Base-by-base conservation (phyloP, 495 filamentous ascomycete genomes). In the Penicillium verhagenii region DNA sequence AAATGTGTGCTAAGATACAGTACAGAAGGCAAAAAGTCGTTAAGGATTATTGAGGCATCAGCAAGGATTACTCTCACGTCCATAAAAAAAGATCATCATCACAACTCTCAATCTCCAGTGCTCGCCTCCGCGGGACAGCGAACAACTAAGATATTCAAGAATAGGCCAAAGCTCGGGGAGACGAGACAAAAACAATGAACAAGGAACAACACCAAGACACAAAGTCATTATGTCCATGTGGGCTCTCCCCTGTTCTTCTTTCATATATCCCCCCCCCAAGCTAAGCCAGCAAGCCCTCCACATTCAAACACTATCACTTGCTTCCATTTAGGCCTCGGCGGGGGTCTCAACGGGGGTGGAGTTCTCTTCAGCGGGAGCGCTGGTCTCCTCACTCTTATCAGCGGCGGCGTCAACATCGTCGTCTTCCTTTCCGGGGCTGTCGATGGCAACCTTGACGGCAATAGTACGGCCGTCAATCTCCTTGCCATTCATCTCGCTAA, bases 381-480 rank as follows among this genome's bases (percentile, higher is more conserved):
- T 64, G 42, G 67, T 61, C 61, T 79, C 71, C 43, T 76, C 74
- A 46, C 69, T 66, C 60, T 77, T 71, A 54, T 76, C 79, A 48
- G 78, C 76, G 47, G 80, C 77, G 67, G 89, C 85, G 61, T 91
- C 82, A 69, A 90, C 86, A 59, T 94, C 88, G 53, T 97, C 87
- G 53, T 97, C 94, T 66, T 96, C 93, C 85, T 97, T 98, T 74
- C 94, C 92, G 56, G 94, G 94, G 83, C 92, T 96, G 76, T 98
- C 94, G 65, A 98, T 97, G 70, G 94, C 94, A 61, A 98, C 90
- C 88, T 98, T 98, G 79, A 98, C 94, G 57, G 94, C 95, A 65
- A 98, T 97, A 82, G 97, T 94, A 61, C 94, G 93, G 43, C 95
- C 95, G 67, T 97, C 94, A 54, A 97, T 90, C 61, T 94, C 89